Conservation (phyloP, 179 eudicot genomes). For the Vitellaria paradoxa region DNA sequence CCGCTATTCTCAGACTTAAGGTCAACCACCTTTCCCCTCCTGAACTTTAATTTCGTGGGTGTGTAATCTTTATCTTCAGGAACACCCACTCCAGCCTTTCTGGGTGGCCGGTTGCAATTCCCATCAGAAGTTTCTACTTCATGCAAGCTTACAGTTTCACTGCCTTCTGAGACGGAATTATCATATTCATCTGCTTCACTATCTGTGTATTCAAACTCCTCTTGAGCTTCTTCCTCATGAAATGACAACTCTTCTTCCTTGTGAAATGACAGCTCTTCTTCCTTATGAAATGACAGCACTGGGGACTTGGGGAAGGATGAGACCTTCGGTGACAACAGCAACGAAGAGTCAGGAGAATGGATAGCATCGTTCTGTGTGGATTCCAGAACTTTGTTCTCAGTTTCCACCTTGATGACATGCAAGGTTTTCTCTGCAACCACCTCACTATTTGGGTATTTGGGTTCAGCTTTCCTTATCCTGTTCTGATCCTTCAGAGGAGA, state of each 20-base stretch:
- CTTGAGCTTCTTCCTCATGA: conserved; percentile 29
- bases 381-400: conserved; percentile 19
- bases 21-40: conserved; percentile 66
- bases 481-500: conserved; percentile 38
- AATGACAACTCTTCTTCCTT: conserved; percentile 19
- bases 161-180: conserved; percentile 28
- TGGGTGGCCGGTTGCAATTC: conserved; percentile 15
- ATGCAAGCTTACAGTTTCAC: conserved; percentile 15
- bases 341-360: conserved; percentile 37
- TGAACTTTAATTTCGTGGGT: conserved; percentile 55
- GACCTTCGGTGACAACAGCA: conserved; percentile 33
- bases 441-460: conserved; percentile 18
- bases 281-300: conserved; percentile 10
- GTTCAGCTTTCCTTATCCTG: conserved; percentile 29
- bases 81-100: conserved; percentile 13
- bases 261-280: too few species aligned
- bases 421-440: conserved; percentile 47
- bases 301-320: conserved; percentile 35
- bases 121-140: conserved; percentile 14
- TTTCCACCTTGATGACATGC: conserved; percentile 41
- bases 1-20: conserved; percentile 37
- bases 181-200: conserved; percentile 47
- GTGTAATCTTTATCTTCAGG: conserved; percentile 29
- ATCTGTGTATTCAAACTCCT: conserved; percentile 32
- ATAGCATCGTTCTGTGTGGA: conserved; percentile 20